These are phyloP conservation scores for Ophiostoma perfectum DNA, from an alignment of 2,329 filamentous ascomycete genomes.

Conservation along the genomic window DNA sequence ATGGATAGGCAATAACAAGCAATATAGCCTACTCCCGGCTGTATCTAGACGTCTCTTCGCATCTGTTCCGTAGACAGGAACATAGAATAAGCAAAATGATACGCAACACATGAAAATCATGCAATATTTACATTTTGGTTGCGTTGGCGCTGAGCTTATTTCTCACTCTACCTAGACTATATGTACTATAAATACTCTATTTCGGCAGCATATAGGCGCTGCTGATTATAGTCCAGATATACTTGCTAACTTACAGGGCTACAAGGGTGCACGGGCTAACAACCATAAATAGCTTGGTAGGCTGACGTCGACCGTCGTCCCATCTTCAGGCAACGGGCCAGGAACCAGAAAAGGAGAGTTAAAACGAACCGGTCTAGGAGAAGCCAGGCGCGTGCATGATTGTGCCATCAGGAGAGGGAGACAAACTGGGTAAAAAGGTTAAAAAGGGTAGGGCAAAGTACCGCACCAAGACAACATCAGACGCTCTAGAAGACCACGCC, in stretches of 20 bases:
- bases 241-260: too few species aligned
- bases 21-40: too few species aligned
- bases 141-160: neutral
- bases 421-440: neutral
- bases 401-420: neutral
- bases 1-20: too few species aligned
- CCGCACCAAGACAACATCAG: neutral
- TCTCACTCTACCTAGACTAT: neutral
- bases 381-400: neutral
- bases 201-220: neutral
- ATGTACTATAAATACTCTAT: neutral
- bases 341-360: neutral
- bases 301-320: neutral
- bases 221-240: neutral
- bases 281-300: neutral
- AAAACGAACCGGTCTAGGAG: neutral
- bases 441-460: neutral
- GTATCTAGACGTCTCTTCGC: too few species aligned
- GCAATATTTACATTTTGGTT: neutral
- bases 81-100: too few species aligned
- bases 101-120: neutral
- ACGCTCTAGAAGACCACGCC: neutral
- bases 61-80: too few species aligned
- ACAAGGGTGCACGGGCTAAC: too few species aligned
- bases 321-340: neutral